Evolutionary conservation across 2,329 filamentous ascomycete genomes (phyloP).

Genomic region (Pyricularia pennisetigena): DNA sequence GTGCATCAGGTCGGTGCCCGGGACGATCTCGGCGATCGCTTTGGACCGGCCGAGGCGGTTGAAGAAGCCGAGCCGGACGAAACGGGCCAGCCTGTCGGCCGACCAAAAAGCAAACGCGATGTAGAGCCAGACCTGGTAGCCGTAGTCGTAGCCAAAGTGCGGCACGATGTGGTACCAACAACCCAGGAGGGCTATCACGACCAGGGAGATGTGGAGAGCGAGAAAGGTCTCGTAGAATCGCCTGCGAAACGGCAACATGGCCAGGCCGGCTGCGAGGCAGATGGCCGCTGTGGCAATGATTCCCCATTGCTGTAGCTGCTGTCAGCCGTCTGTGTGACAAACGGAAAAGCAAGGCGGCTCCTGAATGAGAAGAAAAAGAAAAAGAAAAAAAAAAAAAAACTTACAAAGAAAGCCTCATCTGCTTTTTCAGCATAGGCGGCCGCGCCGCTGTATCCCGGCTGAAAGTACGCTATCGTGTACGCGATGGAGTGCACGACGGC

Average conservation of each 20-base stretch:
- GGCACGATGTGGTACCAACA: conserved; percentile 33
- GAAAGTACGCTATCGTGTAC: conserved; percentile 31
- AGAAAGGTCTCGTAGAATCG: conserved; percentile 43
- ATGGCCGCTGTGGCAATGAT: conserved; percentile 29
- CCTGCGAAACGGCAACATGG: conserved; percentile 39
- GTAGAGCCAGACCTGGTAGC: conserved; percentile 33
- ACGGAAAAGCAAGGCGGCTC: no score
- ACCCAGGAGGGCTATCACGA: conserved; percentile 29
- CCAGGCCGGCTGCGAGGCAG: conserved; percentile 34
- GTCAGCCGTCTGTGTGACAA: background rate
- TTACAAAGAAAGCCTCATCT: conserved; percentile 1
- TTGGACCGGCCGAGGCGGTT: conserved; percentile 25
- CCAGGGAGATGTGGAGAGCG: conserved; percentile 27
- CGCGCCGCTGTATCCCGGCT: background rate
- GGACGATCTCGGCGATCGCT: conserved; percentile 24
- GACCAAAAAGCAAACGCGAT: conserved; percentile 26
- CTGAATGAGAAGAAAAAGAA: no score
- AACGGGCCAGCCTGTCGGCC: conserved; percentile 26
- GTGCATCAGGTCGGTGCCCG: conserved; percentile 29
- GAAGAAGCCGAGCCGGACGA: conserved; percentile 29
- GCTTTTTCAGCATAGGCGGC: conserved; percentile 26
- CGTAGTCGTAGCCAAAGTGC: conserved; percentile 38
- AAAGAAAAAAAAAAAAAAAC: background rate
- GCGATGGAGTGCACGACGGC: conserved; percentile 53
- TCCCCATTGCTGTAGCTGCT: background rate